A percentile compares a stretch with the other conserved stretches of the same genome.
phyloP scores from a whole-genome alignment of 192 early-diverging fungal genomes.

The Blastocladiella britannica region DNA sequence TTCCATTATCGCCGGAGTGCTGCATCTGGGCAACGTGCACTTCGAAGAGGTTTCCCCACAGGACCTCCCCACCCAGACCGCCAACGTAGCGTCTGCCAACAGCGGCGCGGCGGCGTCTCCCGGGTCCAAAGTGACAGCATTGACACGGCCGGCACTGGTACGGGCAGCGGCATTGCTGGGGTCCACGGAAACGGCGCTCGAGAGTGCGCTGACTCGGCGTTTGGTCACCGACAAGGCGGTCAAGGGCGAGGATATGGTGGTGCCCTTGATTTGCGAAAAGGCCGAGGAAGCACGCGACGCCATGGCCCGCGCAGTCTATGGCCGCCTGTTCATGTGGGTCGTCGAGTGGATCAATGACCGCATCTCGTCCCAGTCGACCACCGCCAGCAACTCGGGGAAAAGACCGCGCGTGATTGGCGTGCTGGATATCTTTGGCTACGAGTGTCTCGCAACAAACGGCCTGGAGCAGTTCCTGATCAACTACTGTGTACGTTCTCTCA shows the following conservation, averaged over 20 bases:
- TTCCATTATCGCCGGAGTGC: slow-evolving; percentile 68
- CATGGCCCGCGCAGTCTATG: slow-evolving; percentile 91
- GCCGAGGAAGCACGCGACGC: slow-evolving; percentile 83
- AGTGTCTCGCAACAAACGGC: slow-evolving; percentile 97
- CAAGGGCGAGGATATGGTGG: slow-evolving; percentile 70
- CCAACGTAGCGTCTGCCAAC: no score
- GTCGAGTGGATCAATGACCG: slow-evolving; percentile 62
- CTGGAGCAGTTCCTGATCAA: slow-evolving; percentile 70
- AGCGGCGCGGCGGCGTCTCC: no score
- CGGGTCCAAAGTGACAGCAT: no score
- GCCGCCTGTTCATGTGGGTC: slow-evolving; percentile 87
- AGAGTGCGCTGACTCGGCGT: slow-evolving; percentile 82
- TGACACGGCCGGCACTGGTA: slow-evolving; percentile 41
- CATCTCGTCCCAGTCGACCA: neutral
- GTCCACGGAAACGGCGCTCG: slow-evolving; percentile 54
- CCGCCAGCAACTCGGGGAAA: no score
- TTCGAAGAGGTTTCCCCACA: slow-evolving; percentile 42
- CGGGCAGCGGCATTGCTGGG: slow-evolving; percentile 52
- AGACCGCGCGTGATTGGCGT: slow-evolving; percentile 85
- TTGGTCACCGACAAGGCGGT: slow-evolving; percentile 68
- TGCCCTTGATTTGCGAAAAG: slow-evolving; percentile 51
- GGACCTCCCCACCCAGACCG: slow-evolving; percentile 50
- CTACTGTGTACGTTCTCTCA: neutral
- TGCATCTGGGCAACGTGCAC: slow-evolving; percentile 91
- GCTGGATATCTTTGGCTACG: slow-evolving; percentile 97